These are phyloP conservation scores for Terfezia boudieri DNA, from an alignment of 495 filamentous ascomycete species.

Conservation along the genomic window DNA sequence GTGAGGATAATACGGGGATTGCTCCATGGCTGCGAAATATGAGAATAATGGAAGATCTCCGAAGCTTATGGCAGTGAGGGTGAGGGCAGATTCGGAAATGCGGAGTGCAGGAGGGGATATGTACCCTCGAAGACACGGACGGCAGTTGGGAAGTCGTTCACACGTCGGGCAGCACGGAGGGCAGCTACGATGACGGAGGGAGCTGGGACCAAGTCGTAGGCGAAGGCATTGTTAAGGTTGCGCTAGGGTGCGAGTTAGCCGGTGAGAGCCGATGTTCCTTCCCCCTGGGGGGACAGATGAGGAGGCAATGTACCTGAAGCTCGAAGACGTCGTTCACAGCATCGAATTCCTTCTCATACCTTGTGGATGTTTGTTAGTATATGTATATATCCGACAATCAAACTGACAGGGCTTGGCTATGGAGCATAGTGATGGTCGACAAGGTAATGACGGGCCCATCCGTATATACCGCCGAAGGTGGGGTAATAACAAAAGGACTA, in stretches of 20 bases:
- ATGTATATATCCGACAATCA: no score
- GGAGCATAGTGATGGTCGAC: no score
- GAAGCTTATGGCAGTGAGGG: no score
- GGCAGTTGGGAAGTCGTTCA: slow-evolving; percentile 97
- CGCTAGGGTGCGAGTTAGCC: slow-evolving; percentile 33
- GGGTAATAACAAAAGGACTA: no score
- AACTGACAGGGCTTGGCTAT: no score
- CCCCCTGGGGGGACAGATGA: not conserved
- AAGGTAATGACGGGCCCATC: not conserved
- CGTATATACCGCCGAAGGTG: no score
- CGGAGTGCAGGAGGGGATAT: slow-evolving; percentile 4
- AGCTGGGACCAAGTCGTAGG: slow-evolving; percentile 97
- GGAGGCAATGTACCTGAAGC: slow-evolving; percentile 57
- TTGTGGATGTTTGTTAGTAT: slow-evolving; percentile 17
- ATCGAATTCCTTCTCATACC: slow-evolving; percentile 99
- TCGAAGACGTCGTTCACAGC: slow-evolving; percentile 96
- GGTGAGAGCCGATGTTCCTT: not conserved
- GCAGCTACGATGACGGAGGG: slow-evolving; percentile 79
- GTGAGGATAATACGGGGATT: not conserved
- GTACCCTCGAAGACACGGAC: slow-evolving; percentile 95
- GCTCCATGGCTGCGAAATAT: no score
- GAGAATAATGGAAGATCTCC: no score
- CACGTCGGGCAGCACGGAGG: slow-evolving; percentile 71
- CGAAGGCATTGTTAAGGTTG: slow-evolving; percentile 99
- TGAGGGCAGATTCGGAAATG: no score